Evolutionary conservation across 2,329 filamentous ascomycete genomes (phyloP).

Genomic region (Xenoacremonium recifei): DNA sequence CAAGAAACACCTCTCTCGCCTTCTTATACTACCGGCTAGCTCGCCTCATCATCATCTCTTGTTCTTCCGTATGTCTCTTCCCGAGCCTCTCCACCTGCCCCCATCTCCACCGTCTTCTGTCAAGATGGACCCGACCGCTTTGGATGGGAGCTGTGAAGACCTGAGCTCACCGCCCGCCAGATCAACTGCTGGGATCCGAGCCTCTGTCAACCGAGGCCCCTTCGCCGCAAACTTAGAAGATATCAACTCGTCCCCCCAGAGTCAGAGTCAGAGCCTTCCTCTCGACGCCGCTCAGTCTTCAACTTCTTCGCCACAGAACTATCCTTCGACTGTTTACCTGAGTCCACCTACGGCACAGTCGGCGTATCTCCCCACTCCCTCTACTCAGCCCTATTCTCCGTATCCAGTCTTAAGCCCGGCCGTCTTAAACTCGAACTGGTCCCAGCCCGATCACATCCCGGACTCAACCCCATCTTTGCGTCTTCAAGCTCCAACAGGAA

Average conservation of each 20-base stretch:
- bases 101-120: conserved; percentile 27
- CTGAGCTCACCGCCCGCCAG: conserved; percentile 26
- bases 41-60: conserved; percentile 13
- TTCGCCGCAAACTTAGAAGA: conserved; percentile 19
- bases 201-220: conserved; percentile 17
- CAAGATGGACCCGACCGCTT: conserved; percentile 26
- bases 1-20: conserved; percentile 16
- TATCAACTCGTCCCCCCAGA: conserved; percentile 23
- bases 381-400: conserved; percentile 23
- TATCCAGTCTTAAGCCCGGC: conserved; percentile 20
- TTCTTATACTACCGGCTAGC: conserved; percentile 14
- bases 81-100: conserved; percentile 26
- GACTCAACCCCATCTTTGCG: conserved; percentile 14
- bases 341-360: conserved; percentile 20
- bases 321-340: conserved; percentile 22
- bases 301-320: conserved; percentile 21
- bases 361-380: conserved; percentile 23
- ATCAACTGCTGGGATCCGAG: conserved; percentile 21
- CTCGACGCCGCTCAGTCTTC: conserved; percentile 16
- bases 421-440: conserved; percentile 21
- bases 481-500: conserved; percentile 13
- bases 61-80: conserved; percentile 29
- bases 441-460: conserved; percentile 18
- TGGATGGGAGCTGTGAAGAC: conserved; percentile 26
- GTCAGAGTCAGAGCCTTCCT: too few species aligned